These are phyloP conservation scores for Herpetomonas samuelpessoai DNA, from an alignment of 208 protist genomes.

Conservation along the genomic window DNA sequence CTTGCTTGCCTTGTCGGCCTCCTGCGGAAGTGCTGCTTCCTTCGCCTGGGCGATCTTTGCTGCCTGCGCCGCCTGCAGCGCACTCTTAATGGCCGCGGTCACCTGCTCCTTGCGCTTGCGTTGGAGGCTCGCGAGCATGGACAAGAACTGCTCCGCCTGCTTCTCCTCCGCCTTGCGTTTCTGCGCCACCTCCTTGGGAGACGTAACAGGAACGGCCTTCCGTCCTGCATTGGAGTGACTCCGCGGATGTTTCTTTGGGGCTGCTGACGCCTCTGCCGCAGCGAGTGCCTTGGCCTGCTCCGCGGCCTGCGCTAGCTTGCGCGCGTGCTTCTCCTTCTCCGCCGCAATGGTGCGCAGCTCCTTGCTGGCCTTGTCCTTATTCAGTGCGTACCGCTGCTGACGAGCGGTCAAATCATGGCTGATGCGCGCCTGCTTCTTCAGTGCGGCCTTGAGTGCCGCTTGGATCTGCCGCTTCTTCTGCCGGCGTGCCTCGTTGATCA, in stretches of 20 bases:
- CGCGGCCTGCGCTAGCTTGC: background rate
- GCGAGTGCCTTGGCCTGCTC: background rate
- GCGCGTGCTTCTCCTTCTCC: background rate
- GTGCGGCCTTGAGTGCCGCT: slow-evolving; percentile 9
- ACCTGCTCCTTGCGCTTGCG: slow-evolving; percentile 15
- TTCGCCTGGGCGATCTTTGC: slow-evolving; percentile 11
- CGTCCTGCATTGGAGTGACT: too few relatives aligned
- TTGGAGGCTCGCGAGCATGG: slow-evolving; percentile 10
- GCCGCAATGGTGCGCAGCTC: slow-evolving; percentile 19
- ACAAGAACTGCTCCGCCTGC: slow-evolving; percentile 12
- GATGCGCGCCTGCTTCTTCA: slow-evolving; percentile 11
- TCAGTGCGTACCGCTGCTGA: slow-evolving; percentile 17
- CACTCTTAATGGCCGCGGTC: slow-evolving; percentile 4
- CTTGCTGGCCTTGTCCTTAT: slow-evolving; percentile 17
- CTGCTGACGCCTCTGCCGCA: background rate
- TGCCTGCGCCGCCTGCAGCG: slow-evolving; percentile 6
- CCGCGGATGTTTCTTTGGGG: background rate
- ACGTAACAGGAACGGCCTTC: too few relatives aligned
- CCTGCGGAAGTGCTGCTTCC: background rate
- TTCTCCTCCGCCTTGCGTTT: slow-evolving; percentile 9
- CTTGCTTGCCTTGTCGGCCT: slow-evolving; percentile 1
- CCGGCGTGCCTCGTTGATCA: slow-evolving; percentile 12
- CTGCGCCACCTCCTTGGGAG: slow-evolving; percentile 2
- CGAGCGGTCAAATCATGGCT: background rate
- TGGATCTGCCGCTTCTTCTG: slow-evolving; percentile 15